Conservation (phyloP, 495 filamentous ascomycete species). For the Hypoxylon perforatum region DNA sequence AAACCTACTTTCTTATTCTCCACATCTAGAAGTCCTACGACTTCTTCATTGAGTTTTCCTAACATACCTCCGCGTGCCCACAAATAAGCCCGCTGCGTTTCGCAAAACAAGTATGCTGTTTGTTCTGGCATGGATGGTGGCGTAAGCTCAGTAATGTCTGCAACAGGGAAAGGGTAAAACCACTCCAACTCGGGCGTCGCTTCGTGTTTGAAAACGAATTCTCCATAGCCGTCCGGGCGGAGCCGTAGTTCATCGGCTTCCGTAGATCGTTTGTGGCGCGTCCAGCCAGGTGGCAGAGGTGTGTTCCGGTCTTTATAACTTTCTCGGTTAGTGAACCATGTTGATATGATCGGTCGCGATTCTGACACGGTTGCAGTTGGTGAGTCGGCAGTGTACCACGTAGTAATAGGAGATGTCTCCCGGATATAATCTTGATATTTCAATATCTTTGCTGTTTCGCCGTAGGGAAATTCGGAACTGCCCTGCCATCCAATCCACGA, state of each 20-base stretch:
- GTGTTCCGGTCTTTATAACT: constrained; percentile 19
- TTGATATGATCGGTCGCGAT: constrained; percentile 20
- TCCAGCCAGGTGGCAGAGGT: constrained; percentile 37
- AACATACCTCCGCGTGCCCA: constrained; percentile 6
- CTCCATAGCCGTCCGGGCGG: neutral
- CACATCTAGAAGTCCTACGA: neutral
- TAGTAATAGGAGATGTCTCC: constrained; percentile 38
- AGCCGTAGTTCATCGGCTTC: neutral
- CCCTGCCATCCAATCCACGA: constrained; percentile 47
- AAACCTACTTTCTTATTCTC: too few species aligned
- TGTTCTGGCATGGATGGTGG: constrained; percentile 18
- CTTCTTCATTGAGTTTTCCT: neutral
- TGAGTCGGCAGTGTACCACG: constrained; percentile 27
- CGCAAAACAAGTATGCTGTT: constrained; percentile 43
- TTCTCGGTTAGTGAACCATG: constrained; percentile 25
- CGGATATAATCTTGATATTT: neutral
- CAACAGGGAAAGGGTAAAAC: constrained; percentile 11
- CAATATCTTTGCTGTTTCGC: too few species aligned
- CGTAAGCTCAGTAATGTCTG: constrained; percentile 4
- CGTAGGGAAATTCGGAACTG: neutral
- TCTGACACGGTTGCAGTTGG: neutral
- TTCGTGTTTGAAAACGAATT: constrained; percentile 4
- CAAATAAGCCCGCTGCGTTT: constrained; percentile 28
- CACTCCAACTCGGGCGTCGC: neutral
- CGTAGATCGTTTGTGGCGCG: constrained; percentile 6